These are phyloP conservation scores for Aechmea fasciata DNA, from an alignment of 176 grass and related monocot genomes.

Conservation along the genomic window DNA sequence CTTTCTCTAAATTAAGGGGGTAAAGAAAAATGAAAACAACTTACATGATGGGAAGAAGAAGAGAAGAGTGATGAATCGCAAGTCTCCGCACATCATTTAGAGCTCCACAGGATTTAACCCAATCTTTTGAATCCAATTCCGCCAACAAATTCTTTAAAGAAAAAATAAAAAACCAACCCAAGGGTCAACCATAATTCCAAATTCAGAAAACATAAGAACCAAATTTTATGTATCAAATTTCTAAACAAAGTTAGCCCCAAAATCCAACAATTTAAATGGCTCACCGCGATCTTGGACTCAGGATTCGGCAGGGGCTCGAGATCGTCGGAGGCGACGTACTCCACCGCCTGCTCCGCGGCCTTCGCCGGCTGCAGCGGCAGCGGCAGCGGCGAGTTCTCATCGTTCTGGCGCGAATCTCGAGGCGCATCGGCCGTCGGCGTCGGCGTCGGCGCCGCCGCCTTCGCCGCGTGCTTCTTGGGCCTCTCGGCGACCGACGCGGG, in stretches of 20 bases:
- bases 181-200: too few species aligned
- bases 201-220: too few species aligned
- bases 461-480: slow-evolving; percentile 56
- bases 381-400: slow-evolving; percentile 50
- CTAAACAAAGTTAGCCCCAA: neutral
- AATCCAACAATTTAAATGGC: slow-evolving; percentile 1
- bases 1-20: neutral
- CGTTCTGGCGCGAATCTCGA: slow-evolving; percentile 24
- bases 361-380: neutral
- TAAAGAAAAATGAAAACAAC: neutral
- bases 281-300: slow-evolving; percentile 36
- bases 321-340: slow-evolving; percentile 64
- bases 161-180: neutral
- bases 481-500: slow-evolving; percentile 40
- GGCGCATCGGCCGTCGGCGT: neutral
- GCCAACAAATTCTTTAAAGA: slow-evolving; percentile 36
- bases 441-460: slow-evolving; percentile 37
- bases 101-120: slow-evolving; percentile 58
- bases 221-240: neutral
- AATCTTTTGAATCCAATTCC: slow-evolving; percentile 71
- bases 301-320: slow-evolving; percentile 40
- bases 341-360: slow-evolving; percentile 41
- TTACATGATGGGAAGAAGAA: slow-evolving; percentile 59
- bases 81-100: slow-evolving; percentile 76
- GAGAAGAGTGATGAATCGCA: slow-evolving; percentile 50